Evolutionary conservation across 805 yeast genomes (phyloP).

Genomic region (Wickerhamomyces mucosus): DNA sequence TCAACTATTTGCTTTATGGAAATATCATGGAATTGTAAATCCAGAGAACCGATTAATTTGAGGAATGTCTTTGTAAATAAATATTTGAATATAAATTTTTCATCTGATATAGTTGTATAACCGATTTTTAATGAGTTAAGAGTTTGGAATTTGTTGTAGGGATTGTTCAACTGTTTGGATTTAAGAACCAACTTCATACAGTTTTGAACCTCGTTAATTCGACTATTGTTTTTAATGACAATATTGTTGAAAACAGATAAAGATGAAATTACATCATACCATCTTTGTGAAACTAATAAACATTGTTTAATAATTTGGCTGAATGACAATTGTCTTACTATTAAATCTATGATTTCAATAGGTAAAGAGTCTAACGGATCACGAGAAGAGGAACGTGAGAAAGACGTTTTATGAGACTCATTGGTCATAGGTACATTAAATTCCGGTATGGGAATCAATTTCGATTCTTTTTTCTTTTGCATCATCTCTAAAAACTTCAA

Average conservation of each 20-base stretch:
- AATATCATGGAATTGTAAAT: constrained; percentile 9
- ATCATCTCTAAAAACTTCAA: neutral
- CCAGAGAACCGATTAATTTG: constrained; percentile 6
- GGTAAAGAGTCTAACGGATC: constrained; percentile 6
- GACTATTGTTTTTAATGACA: constrained; percentile 5
- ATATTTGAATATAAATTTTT: constrained; percentile 8
- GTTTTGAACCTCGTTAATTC: constrained; percentile 9
- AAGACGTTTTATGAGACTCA: too few relatives aligned
- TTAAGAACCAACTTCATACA: constrained; percentile 9
- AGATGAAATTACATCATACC: constrained; percentile 9
- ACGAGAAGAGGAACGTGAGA: neutral
- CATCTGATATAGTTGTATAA: constrained; percentile 13
- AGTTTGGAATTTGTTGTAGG: neutral
- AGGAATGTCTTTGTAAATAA: constrained; percentile 6
- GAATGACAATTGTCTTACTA: constrained; percentile 1
- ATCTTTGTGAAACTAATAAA: constrained; percentile 8
- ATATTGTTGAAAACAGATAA: constrained; percentile 12
- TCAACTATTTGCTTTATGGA: constrained; percentile 12
- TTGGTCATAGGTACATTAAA: neutral
- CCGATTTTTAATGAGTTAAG: constrained; percentile 6
- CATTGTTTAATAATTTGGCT: constrained; percentile 4
- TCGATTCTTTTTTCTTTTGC: neutral
- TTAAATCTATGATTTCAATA: constrained; percentile 5
- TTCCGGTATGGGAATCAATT: neutral
- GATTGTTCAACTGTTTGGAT: constrained; percentile 4